Evolutionary conservation across 1,284 basidiomycete genomes (phyloP), one percentile per base, ranked within the genome.

Genomic region (Sparassis latifolia): DNA sequence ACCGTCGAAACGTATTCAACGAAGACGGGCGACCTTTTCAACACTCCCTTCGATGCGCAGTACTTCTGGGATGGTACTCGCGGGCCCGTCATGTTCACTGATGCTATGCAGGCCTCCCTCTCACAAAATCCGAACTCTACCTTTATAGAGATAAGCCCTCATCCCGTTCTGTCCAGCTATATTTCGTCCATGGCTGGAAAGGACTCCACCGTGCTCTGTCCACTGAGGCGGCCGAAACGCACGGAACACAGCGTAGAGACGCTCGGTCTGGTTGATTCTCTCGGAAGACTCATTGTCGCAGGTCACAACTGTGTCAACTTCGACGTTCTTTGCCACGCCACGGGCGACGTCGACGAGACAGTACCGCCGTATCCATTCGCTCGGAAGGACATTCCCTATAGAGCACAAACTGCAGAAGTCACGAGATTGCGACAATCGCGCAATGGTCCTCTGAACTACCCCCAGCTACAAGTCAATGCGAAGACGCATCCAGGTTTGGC

Each of bases 11-110:
- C 56, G 10, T 66, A 60, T 43, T 66, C 65, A 2, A 62, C 62
- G 2, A 44, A 53, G n/a, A 61, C 61, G n/a, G 65, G 63, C 56
- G 32, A 51, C 42, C 29, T 60, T 52, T 50, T 58, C 37, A 45
- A 50, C 10, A 33, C 41, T 4, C 33, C 49, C 1, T 64, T 61
- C 44, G 55, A 59, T 12, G 54, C 60, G 7, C 54, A 67, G n/a
- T 73, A 73, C 52, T 67, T 65, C 44, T 73, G 71, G 71, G 51
- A 60, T 12, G 66, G 62, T 47, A 62, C 62, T 5, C 58, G 61
- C 9, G 51, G 61, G 0, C 65, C 68, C 1, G 71, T 73, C 10
- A 44, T 47, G 6, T 72, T 73, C 56, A 49, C 54, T 0, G 32
- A 59, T 0, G 61, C 66, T 3, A 51, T 67, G 6, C 33, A 47